Percentiles rank a stretch among this genome's conserved stretches.
Conservation (phyloP, 2,329 filamentous ascomycete species). For the Neopestalotiopsis rosae region DNA sequence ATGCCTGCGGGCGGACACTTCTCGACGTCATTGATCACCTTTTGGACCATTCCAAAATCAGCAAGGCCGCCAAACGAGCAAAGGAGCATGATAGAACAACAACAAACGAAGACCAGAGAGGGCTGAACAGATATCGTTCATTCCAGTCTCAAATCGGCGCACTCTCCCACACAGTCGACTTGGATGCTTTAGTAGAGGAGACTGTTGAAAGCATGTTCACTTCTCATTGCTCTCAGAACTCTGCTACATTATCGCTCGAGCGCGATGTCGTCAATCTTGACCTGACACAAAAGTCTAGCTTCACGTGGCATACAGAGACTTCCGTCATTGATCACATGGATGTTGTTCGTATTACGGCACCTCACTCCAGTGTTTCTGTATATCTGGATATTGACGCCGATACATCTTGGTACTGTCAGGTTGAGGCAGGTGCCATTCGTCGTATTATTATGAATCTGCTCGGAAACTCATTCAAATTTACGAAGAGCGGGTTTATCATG, state of each 20-base stretch:
- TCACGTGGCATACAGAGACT: not conserved
- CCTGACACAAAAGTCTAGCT: not conserved
- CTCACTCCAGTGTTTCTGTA: constrained; percentile 41
- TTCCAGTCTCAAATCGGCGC: constrained; percentile 30
- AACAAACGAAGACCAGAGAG: constrained; percentile 16
- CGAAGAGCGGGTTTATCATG: constrained; percentile 40
- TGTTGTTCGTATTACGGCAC: not conserved
- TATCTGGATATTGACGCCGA: constrained; percentile 54
- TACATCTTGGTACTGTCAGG: constrained; percentile 58
- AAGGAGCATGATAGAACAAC: constrained; percentile 23
- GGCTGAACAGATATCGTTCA: constrained; percentile 17
- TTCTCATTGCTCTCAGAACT: constrained; percentile 42
- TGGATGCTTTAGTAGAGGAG: constrained; percentile 50
- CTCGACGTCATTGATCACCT: constrained; percentile 60
- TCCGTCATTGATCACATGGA: not conserved
- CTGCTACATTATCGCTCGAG: too few species aligned
- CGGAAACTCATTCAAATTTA: constrained; percentile 69
- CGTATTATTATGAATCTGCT: constrained; percentile 68
- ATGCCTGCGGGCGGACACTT: constrained; percentile 55
- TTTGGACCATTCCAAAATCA: constrained; percentile 61
- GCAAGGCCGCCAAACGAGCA: constrained; percentile 33
- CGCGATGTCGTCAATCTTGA: not conserved
- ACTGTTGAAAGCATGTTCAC: constrained; percentile 53
- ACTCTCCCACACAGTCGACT: constrained; percentile 33
- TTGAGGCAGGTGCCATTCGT: constrained; percentile 55